A percentile compares a stretch with the other conserved stretches of the same genome.
Evolutionary conservation across 2,329 filamentous ascomycete species (phyloP).

Genomic region (Alternaria tenuissima): DNA sequence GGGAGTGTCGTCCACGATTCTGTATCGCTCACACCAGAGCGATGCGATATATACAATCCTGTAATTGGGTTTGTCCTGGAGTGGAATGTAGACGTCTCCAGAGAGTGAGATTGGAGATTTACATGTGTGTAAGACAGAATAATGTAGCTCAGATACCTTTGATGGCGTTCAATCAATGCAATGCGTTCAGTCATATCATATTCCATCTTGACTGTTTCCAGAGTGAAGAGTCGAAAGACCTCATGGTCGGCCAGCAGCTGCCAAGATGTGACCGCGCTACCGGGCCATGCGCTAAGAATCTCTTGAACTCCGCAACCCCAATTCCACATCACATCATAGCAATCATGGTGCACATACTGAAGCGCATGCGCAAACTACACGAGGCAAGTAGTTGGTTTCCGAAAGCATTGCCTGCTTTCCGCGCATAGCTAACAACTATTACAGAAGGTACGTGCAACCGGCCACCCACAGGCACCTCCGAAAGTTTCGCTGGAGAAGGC

Average conservation of each 20-base stretch:
- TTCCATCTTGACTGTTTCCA: neutral
- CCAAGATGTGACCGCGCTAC: constrained; percentile 25
- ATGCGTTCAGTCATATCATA: neutral
- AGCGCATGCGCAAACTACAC: constrained; percentile 78
- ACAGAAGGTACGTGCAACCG: constrained; percentile 43
- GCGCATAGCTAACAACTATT: constrained; percentile 29
- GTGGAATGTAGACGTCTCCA: constrained; percentile 2
- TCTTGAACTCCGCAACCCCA: constrained; percentile 35
- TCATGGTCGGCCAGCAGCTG: constrained; percentile 5
- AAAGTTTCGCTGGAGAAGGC: constrained; percentile 13
- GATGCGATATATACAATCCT: constrained; percentile 19
- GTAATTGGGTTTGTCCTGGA: constrained; percentile 19
- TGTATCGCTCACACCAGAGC: constrained; percentile 2
- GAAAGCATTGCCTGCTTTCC: neutral
- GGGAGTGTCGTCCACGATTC: neutral
- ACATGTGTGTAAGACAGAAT: neutral
- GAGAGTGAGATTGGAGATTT: neutral
- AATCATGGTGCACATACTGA: constrained; percentile 65
- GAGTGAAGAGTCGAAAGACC: neutral
- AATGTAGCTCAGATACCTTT: constrained; percentile 5
- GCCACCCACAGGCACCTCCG: constrained; percentile 27
- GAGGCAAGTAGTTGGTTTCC: constrained; percentile 62
- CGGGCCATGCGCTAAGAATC: constrained; percentile 28
- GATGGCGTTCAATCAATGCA: constrained; percentile 11
- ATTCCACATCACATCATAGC: constrained; percentile 24